These are phyloP conservation scores for Fragaria nilgerrensis DNA, from an alignment of 306 rosid species.

Conservation along the genomic window DNA sequence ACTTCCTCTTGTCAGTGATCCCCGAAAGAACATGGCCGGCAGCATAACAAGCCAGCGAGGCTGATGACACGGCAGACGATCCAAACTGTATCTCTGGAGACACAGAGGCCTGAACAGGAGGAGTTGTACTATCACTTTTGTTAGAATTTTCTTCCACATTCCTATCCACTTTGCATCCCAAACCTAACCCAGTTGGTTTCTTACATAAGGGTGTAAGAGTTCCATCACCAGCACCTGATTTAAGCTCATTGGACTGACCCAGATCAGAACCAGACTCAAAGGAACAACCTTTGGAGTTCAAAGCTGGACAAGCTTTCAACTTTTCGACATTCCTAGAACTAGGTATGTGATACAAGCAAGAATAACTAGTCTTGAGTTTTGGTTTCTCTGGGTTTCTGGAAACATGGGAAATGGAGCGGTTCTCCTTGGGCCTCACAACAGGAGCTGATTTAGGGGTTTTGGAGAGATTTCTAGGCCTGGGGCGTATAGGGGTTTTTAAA, in stretches of 20 bases:
- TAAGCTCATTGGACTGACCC: conserved; percentile 27
- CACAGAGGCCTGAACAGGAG: conserved; percentile 66
- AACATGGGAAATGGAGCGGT: conserved; percentile 6
- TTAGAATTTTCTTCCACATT: conserved; percentile 35
- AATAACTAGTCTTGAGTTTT: conserved; percentile 38
- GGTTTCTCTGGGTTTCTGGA: conserved; percentile 26
- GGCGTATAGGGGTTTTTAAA: conserved; percentile 38
- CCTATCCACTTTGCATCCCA: conserved; percentile 23
- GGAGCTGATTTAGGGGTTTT: conserved; percentile 53
- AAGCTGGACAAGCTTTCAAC: conserved; percentile 33
- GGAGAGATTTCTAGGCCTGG: conserved; percentile 30
- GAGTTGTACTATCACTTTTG: conserved; percentile 46
- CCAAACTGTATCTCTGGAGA: conserved; percentile 81
- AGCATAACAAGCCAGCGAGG: conserved; percentile 69
- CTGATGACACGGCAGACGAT: conserved; percentile 42
- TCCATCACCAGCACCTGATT: conserved; percentile 27
- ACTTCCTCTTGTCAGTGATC: conserved; percentile 75
- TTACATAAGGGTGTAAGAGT: conserved; percentile 49
- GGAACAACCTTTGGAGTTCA: conserved; percentile 22
- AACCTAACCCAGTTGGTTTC: conserved; percentile 28
- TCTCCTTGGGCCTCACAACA: conserved; percentile 37
- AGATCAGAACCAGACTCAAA: conserved; percentile 33
- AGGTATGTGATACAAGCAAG: conserved; percentile 56
- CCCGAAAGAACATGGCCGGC: conserved; percentile 85
- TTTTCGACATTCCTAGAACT: conserved; percentile 35